phyloP scores from a whole-genome alignment of 2,329 filamentous ascomycete genomes.

The Talaromyces marneffei region DNA sequence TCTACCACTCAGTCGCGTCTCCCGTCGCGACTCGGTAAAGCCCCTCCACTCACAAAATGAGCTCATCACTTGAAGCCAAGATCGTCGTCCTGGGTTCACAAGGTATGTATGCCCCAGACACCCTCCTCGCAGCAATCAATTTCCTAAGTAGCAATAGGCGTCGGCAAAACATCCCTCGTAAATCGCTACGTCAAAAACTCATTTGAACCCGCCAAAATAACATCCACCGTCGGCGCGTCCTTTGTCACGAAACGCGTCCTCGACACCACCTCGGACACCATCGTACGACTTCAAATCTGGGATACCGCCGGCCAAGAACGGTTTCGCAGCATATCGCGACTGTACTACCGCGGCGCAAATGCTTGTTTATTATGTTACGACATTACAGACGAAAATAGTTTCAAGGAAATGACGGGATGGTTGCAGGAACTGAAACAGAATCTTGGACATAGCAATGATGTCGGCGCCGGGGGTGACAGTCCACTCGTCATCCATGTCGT shows the following conservation, averaged over 20 bases:
- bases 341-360: constrained; percentile 95
- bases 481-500: constrained; percentile 91
- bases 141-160: constrained; percentile 35
- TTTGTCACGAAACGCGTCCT: constrained; percentile 74
- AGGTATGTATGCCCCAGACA: too few relatives aligned
- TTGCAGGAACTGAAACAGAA: constrained; percentile 77
- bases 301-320: constrained; percentile 94
- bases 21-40: constrained; percentile 19
- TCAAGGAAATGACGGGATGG: constrained; percentile 90
- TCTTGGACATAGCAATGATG: constrained; percentile 39
- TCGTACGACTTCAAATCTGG: constrained; percentile 92
- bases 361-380: constrained; percentile 92
- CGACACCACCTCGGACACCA: constrained; percentile 77
- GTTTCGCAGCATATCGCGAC: constrained; percentile 85
- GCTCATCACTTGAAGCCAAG: constrained; percentile 47
- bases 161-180: constrained; percentile 49
- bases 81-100: constrained; percentile 49
- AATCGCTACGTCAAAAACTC: constrained; percentile 45
- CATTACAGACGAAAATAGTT: constrained; percentile 80
- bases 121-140: too few relatives aligned
- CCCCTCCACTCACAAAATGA: constrained; percentile 32
- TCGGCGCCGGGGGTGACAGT: not conserved
- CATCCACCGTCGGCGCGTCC: constrained; percentile 71
- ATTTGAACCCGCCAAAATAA: constrained; percentile 38
- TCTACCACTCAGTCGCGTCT: constrained; percentile 22